Evolutionary conservation across 768 basidiomycete genomes (phyloP).

Genomic region (Pleurotus cornucopiae): DNA sequence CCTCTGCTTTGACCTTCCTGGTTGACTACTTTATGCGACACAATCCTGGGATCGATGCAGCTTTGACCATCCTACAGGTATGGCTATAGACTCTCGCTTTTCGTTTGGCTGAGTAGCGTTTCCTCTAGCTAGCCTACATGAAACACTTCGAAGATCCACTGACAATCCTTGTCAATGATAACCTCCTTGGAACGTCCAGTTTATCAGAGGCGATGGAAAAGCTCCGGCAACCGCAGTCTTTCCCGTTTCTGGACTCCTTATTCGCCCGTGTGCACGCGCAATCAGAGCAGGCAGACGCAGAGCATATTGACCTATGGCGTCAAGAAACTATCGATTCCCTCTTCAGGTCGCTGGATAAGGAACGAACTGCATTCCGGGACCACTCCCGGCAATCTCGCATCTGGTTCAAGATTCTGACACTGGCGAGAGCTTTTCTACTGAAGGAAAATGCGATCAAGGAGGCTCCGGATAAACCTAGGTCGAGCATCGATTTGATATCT

Average conservation of each 20-base stretch:
- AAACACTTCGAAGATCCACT: slow-evolving; percentile 71
- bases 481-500: slow-evolving; percentile 38
- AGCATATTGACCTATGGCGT: slow-evolving; percentile 19
- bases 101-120: neutral
- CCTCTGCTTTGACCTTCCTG: slow-evolving; percentile 49
- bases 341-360: slow-evolving; percentile 29
- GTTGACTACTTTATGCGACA: slow-evolving; percentile 55
- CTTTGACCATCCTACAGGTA: slow-evolving; percentile 62
- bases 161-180: slow-evolving; percentile 33
- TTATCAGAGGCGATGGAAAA: neutral
- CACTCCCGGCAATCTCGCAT: slow-evolving; percentile 33
- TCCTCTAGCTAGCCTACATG: slow-evolving; percentile 52
- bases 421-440: slow-evolving; percentile 40
- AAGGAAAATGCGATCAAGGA: slow-evolving; percentile 38
- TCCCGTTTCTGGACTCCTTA: slow-evolving; percentile 30
- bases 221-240: slow-evolving; percentile 15
- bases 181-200: slow-evolving; percentile 14
- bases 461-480: slow-evolving; percentile 22
- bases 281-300: neutral
- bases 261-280: slow-evolving; percentile 27
- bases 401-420: slow-evolving; percentile 42
- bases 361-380: slow-evolving; percentile 30
- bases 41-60: slow-evolving; percentile 50
- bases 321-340: slow-evolving; percentile 24
- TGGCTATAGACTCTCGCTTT: slow-evolving; percentile 1